phyloP scores from a whole-genome alignment of 257 asterid species.

The Penstemon davidsonii region DNA sequence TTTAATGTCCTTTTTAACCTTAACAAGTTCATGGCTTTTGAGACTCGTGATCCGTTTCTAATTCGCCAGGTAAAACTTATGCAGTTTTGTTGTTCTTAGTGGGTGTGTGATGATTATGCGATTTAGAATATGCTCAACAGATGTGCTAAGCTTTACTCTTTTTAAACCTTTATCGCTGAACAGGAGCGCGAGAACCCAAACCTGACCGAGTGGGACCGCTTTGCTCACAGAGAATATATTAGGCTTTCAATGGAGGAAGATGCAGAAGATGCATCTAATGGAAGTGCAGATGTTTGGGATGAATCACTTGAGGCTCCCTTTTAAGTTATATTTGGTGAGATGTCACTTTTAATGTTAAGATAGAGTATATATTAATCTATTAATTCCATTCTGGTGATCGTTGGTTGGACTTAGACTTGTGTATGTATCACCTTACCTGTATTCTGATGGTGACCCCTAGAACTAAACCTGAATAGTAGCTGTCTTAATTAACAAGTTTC shows the following conservation, averaged over 20 bases:
- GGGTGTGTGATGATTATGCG: conserved; percentile 10
- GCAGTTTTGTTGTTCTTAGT: conserved; percentile 4
- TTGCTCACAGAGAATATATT: conserved; percentile 97
- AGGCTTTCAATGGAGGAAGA: conserved; percentile 99
- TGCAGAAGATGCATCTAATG: conserved; percentile 98
- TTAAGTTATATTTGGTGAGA: conserved; percentile 65
- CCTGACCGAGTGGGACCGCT: conserved; percentile 99
- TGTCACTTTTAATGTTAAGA: conserved; percentile 7
- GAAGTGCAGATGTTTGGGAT: conserved; percentile 99
- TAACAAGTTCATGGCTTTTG: conserved; percentile 98
- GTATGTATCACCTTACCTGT: not conserved
- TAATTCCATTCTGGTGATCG: not conserved
- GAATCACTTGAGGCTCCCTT: conserved; percentile 99
- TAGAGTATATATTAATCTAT: conserved; percentile 11
- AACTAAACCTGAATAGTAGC: not conserved
- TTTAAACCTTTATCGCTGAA: conserved; percentile 28
- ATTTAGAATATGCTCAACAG: conserved; percentile 1
- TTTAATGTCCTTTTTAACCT: conserved; percentile 96
- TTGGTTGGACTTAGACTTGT: conserved; percentile 3
- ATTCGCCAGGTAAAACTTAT: conserved; percentile 82
- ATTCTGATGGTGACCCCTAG: not conserved
- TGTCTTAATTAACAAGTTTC: not conserved
- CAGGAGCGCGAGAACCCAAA: conserved; percentile 99
- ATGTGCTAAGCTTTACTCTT: conserved; percentile 18
- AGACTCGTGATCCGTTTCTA: conserved; percentile 96